These are phyloP conservation scores for Saussurea involucrata DNA, from an alignment of 129 eudicot species.

Conservation along the genomic window DNA sequence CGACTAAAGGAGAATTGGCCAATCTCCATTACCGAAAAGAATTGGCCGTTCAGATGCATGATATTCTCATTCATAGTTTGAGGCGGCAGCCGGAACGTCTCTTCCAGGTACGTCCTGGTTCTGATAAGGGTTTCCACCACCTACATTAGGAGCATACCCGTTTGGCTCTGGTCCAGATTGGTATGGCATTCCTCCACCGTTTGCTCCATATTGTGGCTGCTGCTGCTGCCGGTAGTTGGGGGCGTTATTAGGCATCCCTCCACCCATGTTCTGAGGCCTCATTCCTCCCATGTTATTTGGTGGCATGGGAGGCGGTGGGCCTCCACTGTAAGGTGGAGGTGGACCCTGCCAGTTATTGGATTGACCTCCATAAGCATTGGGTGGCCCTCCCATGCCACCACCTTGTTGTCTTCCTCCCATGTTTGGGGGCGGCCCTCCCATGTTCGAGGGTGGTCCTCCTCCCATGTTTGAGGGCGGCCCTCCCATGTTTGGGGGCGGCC, in stretches of 20 bases:
- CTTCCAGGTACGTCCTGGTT: constrained; percentile 67
- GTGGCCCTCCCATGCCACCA: neutral
- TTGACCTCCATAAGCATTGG: neutral
- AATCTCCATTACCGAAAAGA: neutral
- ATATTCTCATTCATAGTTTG: neutral
- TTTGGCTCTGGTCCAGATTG: constrained; percentile 52
- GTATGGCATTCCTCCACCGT: constrained; percentile 39
- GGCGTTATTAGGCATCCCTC: constrained; percentile 24
- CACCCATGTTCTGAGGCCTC: constrained; percentile 22
- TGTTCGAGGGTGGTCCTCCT: neutral
- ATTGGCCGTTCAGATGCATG: neutral
- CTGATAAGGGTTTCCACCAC: constrained; percentile 52
- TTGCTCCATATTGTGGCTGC: constrained; percentile 38
- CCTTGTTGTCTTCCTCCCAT: constrained; percentile 35
- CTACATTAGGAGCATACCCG: constrained; percentile 35
- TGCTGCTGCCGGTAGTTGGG: constrained; percentile 47
- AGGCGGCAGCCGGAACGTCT: constrained; percentile 28
- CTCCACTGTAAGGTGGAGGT: neutral
- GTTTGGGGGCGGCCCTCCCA: constrained; percentile 16
- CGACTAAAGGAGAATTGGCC: neutral
- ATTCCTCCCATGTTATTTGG: constrained; percentile 35
- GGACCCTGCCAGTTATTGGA: neutral
- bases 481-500: constrained; percentile 13
- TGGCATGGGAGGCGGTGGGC: constrained; percentile 27
- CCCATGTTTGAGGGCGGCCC: constrained; percentile 29